phyloP scores from a whole-genome alignment of 164 flowering plant species.

The Akebia trifoliata region DNA sequence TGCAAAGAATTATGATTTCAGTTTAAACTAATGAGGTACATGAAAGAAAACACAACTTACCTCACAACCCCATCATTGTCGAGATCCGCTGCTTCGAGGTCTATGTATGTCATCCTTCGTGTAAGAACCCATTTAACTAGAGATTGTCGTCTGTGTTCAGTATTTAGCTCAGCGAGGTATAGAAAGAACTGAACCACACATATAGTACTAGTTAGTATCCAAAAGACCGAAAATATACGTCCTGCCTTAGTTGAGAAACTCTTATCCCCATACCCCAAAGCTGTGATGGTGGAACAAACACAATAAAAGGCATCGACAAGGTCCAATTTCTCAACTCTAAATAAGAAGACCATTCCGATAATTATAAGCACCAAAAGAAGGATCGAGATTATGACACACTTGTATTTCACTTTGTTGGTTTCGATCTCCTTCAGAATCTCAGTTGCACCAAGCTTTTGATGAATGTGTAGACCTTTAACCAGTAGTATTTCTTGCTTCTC shows the following conservation, averaged over 20 bases:
- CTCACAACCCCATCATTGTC: slow-evolving; percentile 58
- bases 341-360: slow-evolving; percentile 48
- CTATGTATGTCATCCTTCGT: slow-evolving; percentile 37
- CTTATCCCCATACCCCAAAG: slow-evolving; percentile 83
- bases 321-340: slow-evolving; percentile 37
- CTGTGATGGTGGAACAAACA: slow-evolving; percentile 76
- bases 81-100: slow-evolving; percentile 83
- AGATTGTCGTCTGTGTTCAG: slow-evolving; percentile 44
- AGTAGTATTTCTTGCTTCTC: slow-evolving; percentile 64
- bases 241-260: slow-evolving; percentile 74
- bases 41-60: slow-evolving; percentile 25
- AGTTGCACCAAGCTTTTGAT: slow-evolving; percentile 21
- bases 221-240: slow-evolving; percentile 67
- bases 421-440: slow-evolving; percentile 51
- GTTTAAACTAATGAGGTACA: neutral
- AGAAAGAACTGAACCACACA: slow-evolving; percentile 68
- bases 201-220: slow-evolving; percentile 70
- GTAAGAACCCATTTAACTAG: slow-evolving; percentile 60
- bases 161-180: slow-evolving; percentile 55
- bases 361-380: slow-evolving; percentile 40
- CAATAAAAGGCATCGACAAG: slow-evolving; percentile 73
- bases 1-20: neutral
- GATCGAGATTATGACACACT: slow-evolving; percentile 21
- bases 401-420: slow-evolving; percentile 43
- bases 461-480: slow-evolving; percentile 44